phyloP scores from a whole-genome alignment of 2,329 filamentous ascomycete species.

The Monilinia fructicola region DNA sequence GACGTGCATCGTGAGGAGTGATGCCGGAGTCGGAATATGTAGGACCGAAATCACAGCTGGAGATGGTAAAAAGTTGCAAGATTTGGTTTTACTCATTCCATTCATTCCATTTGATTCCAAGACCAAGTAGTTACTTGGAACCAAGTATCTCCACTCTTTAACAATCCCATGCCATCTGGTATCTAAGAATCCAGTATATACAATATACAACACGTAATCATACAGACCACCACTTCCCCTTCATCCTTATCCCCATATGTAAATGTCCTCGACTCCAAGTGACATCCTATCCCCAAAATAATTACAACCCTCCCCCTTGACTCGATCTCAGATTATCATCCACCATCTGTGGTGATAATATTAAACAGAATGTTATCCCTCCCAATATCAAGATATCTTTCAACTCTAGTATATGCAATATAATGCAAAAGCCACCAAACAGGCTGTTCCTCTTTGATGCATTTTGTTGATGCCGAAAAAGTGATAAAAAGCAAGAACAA shows the following conservation, averaged over 20 bases:
- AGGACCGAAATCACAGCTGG: background rate
- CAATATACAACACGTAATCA: slow-evolving; percentile 12
- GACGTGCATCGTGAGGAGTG: too few species aligned
- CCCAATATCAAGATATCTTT: slow-evolving; percentile 3
- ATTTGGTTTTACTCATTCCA: background rate
- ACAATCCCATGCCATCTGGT: background rate
- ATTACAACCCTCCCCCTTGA: slow-evolving; percentile 10
- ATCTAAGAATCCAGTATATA: slow-evolving; percentile 15
- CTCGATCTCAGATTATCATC: background rate
- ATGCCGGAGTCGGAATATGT: background rate
- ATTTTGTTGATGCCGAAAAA: slow-evolving; percentile 8
- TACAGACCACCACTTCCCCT: slow-evolving; percentile 1
- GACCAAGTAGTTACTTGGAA: background rate
- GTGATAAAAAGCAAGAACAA: background rate
- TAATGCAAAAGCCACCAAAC: slow-evolving; percentile 8
- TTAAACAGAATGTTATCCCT: slow-evolving; percentile 1
- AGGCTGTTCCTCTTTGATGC: slow-evolving; percentile 7
- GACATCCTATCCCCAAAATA: background rate
- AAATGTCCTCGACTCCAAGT: background rate
- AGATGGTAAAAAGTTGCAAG: background rate
- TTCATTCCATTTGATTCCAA: slow-evolving; percentile 4
- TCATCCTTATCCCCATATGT: slow-evolving; percentile 1
- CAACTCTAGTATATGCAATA: slow-evolving; percentile 5
- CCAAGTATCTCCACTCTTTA: background rate
- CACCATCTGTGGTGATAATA: slow-evolving; percentile 1